Conservation (phyloP, 2,329 filamentous ascomycete species). For the Orbilia javanica region DNA sequence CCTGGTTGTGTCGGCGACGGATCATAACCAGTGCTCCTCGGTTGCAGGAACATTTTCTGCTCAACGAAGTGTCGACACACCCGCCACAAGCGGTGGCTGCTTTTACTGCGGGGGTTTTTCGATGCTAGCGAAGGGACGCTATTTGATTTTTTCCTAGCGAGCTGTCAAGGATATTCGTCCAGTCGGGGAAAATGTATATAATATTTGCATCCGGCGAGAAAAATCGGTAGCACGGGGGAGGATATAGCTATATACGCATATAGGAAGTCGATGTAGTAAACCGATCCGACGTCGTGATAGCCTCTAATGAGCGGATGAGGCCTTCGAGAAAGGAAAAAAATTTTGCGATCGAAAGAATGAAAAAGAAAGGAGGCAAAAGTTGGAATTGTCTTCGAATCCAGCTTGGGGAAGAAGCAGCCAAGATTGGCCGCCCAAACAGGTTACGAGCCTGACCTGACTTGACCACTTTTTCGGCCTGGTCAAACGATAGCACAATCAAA, state of each 20-base stretch:
- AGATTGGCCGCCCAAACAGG: constrained; percentile 23
- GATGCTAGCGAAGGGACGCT: constrained; percentile 12
- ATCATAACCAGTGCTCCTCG: constrained; percentile 34
- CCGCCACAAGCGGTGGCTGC: constrained; percentile 26
- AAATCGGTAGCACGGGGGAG: constrained; percentile 1
- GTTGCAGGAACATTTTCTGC: constrained; percentile 34
- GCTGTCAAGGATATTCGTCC: constrained; percentile 33
- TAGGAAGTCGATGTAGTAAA: background rate
- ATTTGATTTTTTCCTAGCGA: constrained; percentile 47
- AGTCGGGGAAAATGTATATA: constrained; percentile 34
- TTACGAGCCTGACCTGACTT: constrained; percentile 12
- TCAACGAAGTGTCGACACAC: background rate
- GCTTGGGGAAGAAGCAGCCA: constrained; percentile 17
- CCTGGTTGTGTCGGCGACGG: constrained; percentile 17
- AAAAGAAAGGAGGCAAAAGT: constrained; percentile 16
- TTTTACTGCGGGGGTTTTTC: constrained; percentile 26
- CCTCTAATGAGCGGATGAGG: background rate
- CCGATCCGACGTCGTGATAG: background rate
- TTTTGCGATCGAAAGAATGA: constrained; percentile 10
- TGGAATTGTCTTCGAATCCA: constrained; percentile 13
- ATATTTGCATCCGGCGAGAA: constrained; percentile 23
- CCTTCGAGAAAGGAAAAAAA: background rate
- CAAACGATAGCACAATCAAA: background rate
- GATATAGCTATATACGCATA: background rate
- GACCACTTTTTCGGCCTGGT: background rate